phyloP scores from a whole-genome alignment of 2,329 filamentous ascomycete genomes.

The Lecanicillium sp. region DNA sequence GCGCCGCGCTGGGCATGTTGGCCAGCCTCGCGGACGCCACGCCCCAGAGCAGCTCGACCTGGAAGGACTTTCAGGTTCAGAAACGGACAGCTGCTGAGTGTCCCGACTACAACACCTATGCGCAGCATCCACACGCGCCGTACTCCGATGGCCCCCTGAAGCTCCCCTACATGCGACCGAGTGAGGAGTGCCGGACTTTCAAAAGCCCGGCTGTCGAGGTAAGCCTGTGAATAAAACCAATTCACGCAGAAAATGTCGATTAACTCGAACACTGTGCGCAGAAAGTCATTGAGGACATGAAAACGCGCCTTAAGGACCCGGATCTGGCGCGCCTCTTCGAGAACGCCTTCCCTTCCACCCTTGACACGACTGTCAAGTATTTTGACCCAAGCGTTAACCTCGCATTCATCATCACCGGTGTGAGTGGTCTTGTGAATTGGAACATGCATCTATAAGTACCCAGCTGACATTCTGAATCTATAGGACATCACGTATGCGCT shows the following conservation, averaged over 20 bases:
- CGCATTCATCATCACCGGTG: constrained; percentile 75
- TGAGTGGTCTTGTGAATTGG: constrained; percentile 67
- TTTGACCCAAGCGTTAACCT: constrained; percentile 59
- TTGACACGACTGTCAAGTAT: constrained; percentile 78
- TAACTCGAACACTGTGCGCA: constrained; percentile 6
- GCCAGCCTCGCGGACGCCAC: constrained; percentile 1
- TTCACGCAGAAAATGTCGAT: background rate
- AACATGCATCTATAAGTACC: too few relatives aligned
- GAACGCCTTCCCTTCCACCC: constrained; percentile 76
- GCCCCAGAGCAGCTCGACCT: constrained; percentile 3
- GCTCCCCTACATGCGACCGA: constrained; percentile 24
- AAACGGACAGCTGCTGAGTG: constrained; percentile 19
- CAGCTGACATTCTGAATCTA: background rate
- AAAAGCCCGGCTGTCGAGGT: constrained; percentile 24
- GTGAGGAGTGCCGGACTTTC: constrained; percentile 23
- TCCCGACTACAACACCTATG: constrained; percentile 21
- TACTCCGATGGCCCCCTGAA: constrained; percentile 19
- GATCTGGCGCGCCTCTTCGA: constrained; percentile 77
- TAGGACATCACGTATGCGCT: constrained; percentile 22
- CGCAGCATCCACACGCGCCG: constrained; percentile 19
- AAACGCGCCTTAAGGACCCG: constrained; percentile 35
- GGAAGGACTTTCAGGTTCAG: constrained; percentile 11
- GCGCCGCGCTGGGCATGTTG: constrained; percentile 1
- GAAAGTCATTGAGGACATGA: constrained; percentile 30
- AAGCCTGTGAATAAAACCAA: background rate